These are phyloP conservation scores for Neopestalotiopsis sp. DNA, from an alignment of 2,329 filamentous ascomycete species.

Conservation along the genomic window DNA sequence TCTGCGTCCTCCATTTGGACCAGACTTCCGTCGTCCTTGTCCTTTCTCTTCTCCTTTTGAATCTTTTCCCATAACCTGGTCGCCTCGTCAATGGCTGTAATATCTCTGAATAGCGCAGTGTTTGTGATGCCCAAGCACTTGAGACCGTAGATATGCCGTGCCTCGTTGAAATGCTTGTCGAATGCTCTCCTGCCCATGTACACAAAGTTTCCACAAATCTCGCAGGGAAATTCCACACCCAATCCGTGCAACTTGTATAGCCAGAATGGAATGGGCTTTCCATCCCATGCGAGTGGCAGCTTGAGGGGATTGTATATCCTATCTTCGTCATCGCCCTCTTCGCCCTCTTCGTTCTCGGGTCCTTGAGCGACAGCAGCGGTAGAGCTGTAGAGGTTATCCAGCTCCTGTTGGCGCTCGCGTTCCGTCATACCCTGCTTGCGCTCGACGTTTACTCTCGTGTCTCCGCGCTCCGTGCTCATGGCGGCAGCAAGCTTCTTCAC, in stretches of 20 bases:
- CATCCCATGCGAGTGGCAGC: slow-evolving; percentile 94
- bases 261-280: slow-evolving; percentile 99
- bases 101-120: slow-evolving; percentile 89
- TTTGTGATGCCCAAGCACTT: slow-evolving; percentile 95
- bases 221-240: slow-evolving; percentile 92
- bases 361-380: slow-evolving; percentile 49
- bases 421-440: slow-evolving; percentile 98
- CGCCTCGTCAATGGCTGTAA: slow-evolving; percentile 90
- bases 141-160: slow-evolving; percentile 88
- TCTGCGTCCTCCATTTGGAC: slow-evolving; percentile 99
- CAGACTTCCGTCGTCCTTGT: slow-evolving; percentile 79
- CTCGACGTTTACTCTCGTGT: slow-evolving; percentile 94
- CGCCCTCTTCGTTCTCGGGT: slow-evolving; percentile 61
- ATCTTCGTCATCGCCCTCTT: slow-evolving; percentile 80
- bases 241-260: slow-evolving; percentile 95
- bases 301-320: slow-evolving; percentile 97
- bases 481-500: slow-evolving; percentile 79
- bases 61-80: slow-evolving; percentile 92
- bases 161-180: slow-evolving; percentile 98
- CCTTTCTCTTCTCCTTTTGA: slow-evolving; percentile 81
- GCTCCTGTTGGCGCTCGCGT: slow-evolving; percentile 89
- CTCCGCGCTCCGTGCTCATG: slow-evolving; percentile 86
- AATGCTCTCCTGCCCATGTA: slow-evolving; percentile 97
- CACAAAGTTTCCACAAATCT: slow-evolving; percentile 98
- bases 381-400: slow-evolving; percentile 78